Conservation (phyloP, 164 flowering plant species). For the Berberis vulgaris region DNA sequence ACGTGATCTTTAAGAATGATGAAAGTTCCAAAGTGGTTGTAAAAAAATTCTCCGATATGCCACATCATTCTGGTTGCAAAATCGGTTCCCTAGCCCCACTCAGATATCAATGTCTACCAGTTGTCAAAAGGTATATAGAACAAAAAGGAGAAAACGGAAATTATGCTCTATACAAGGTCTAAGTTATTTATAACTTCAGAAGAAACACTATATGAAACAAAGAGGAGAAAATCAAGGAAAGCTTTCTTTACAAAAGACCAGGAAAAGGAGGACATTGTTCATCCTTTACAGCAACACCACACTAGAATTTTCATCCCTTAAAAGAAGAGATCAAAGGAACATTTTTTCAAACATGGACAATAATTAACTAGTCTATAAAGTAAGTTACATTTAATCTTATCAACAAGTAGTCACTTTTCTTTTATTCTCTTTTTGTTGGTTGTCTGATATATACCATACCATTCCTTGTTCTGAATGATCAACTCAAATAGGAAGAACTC, state of each 20-base stretch:
- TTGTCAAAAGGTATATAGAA: too few species aligned
- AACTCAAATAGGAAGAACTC: not conserved
- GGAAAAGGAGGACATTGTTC: not conserved
- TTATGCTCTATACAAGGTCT: too few species aligned
- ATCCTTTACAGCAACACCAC: not conserved
- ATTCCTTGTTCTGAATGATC: not conserved
- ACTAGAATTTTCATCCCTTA: not conserved
- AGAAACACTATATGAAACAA: too few species aligned
- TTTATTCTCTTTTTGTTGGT: not conserved
- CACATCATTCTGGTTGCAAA: too few species aligned
- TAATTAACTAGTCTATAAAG: not conserved
- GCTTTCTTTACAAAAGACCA: not conserved
- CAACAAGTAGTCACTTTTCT: not conserved
- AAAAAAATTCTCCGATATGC: too few species aligned
- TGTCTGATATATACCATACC: not conserved
- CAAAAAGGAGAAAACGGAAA: too few species aligned
- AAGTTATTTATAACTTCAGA: too few species aligned
- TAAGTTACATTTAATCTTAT: not conserved
- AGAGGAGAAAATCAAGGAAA: too few species aligned
- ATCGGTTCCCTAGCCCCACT: too few species aligned
- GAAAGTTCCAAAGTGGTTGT: too few species aligned
- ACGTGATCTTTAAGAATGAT: too few species aligned
- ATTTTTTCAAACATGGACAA: not conserved
- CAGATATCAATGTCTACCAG: too few species aligned
- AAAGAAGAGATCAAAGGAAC: not conserved